These are phyloP conservation scores for Podospora tetraspora DNA, from an alignment of 495 filamentous ascomycete genomes.

Conservation along the genomic window DNA sequence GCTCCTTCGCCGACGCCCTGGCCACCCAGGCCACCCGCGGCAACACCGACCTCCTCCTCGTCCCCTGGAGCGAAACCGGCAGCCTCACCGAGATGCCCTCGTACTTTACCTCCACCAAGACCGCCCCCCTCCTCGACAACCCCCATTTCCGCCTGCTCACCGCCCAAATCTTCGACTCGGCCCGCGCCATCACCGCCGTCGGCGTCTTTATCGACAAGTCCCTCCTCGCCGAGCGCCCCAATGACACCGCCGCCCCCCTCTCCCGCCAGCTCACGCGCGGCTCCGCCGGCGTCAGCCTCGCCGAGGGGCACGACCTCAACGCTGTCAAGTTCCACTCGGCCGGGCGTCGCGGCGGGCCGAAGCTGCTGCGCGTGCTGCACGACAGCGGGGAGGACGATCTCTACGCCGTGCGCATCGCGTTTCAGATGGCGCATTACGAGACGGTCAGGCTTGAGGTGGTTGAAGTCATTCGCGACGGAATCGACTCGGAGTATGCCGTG, in stretches of 20 bases:
- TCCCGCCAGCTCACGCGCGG: slow-evolving; percentile 15
- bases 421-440: slow-evolving; percentile 68
- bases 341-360: slow-evolving; percentile 6
- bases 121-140: slow-evolving; percentile 41
- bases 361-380: slow-evolving; percentile 69
- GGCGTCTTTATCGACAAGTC: slow-evolving; percentile 55
- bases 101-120: slow-evolving; percentile 27
- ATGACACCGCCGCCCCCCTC: slow-evolving; percentile 51
- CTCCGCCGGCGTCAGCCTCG: slow-evolving; percentile 36
- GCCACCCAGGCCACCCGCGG: slow-evolving; percentile 57
- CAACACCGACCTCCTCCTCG: slow-evolving; percentile 67
- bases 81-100: slow-evolving; percentile 55
- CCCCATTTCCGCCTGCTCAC: slow-evolving; percentile 41
- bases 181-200: slow-evolving; percentile 6
- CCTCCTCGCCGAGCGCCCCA: slow-evolving; percentile 44
- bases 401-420: slow-evolving; percentile 67
- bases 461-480: background rate
- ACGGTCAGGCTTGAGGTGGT: slow-evolving; percentile 65
- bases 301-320: slow-evolving; percentile 40
- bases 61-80: slow-evolving; percentile 83
- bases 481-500: slow-evolving; percentile 13
- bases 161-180: slow-evolving; percentile 9
- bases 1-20: slow-evolving; percentile 69
- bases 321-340: slow-evolving; percentile 58
- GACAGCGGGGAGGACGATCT: slow-evolving; percentile 76